Conservation (phyloP, 371 early-diverging fungal species). For the Thermomucor indicae-seudaticae region DNA sequence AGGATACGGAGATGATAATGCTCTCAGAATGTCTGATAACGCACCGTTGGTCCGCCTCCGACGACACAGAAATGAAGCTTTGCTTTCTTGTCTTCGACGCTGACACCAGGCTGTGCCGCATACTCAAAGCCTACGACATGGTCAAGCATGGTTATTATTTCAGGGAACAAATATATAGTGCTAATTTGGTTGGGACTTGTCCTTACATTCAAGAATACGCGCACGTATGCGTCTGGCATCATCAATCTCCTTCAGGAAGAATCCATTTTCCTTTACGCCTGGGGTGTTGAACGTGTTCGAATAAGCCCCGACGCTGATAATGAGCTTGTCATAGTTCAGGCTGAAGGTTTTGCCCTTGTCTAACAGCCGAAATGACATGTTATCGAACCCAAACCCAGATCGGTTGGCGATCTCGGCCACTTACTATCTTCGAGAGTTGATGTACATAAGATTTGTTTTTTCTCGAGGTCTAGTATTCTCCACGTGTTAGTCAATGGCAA, state of each 20-base stretch:
- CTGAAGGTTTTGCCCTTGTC: slow-evolving; percentile 27
- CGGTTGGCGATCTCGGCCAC: background rate
- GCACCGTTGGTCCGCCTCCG: slow-evolving; percentile 74
- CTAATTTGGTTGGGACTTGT: too few relatives aligned
- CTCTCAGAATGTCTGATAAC: background rate
- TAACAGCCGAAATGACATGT: slow-evolving; percentile 1
- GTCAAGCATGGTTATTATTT: too few relatives aligned
- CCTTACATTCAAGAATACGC: slow-evolving; percentile 65
- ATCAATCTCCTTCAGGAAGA: slow-evolving; percentile 68
- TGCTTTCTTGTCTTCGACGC: slow-evolving; percentile 62
- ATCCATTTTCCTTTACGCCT: slow-evolving; percentile 75
- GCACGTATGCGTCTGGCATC: slow-evolving; percentile 73
- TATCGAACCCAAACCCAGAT: background rate
- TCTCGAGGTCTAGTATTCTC: slow-evolving; percentile 21
- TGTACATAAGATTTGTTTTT: slow-evolving; percentile 29
- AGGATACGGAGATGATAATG: background rate
- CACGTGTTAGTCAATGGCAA: background rate
- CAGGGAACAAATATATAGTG: background rate
- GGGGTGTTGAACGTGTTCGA: slow-evolving; percentile 79
- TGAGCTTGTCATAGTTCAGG: slow-evolving; percentile 72
- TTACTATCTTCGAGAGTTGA: slow-evolving; percentile 29
- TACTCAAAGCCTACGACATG: slow-evolving; percentile 68
- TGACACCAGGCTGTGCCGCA: slow-evolving; percentile 63
- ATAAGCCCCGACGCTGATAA: slow-evolving; percentile 80
- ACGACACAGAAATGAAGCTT: slow-evolving; percentile 82